These are phyloP conservation scores for Talaromyces sp. DNA, from an alignment of 2,329 filamentous ascomycete genomes.

Conservation along the genomic window DNA sequence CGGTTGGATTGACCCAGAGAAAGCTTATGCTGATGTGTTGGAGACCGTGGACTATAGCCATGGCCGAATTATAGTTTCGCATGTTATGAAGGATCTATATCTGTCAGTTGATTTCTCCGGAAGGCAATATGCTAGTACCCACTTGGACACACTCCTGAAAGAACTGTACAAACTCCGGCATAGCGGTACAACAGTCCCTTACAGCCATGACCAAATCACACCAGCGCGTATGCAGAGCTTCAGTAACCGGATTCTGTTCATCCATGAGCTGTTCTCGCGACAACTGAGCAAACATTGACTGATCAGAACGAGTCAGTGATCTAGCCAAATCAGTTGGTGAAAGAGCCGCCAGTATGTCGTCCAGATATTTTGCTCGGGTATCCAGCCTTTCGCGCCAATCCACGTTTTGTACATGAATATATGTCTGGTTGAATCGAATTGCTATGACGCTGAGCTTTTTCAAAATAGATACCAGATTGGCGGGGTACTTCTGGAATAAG, in stretches of 20 bases:
- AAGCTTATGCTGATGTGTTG: constrained; percentile 31
- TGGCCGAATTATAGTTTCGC: constrained; percentile 37
- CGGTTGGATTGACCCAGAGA: constrained; percentile 20
- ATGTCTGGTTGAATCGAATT: constrained; percentile 34
- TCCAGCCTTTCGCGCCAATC: constrained; percentile 35
- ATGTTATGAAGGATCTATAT: constrained; percentile 29
- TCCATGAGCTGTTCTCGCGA: constrained; percentile 25
- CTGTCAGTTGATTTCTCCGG: neutral
- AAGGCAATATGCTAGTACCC: constrained; percentile 16
- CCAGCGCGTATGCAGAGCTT: constrained; percentile 30
- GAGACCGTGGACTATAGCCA: constrained; percentile 36
- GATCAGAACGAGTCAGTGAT: constrained; percentile 30
- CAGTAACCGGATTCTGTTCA: constrained; percentile 24
- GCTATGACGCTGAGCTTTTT: constrained; percentile 37
- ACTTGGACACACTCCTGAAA: constrained; percentile 37
- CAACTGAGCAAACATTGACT: constrained; percentile 30
- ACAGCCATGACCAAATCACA: constrained; percentile 30
- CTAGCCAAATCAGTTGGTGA: constrained; percentile 33
- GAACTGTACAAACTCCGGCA: constrained; percentile 32
- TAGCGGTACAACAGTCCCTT: constrained; percentile 38
- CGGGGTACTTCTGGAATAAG: constrained; percentile 32
- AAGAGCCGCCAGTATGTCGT: constrained; percentile 33
- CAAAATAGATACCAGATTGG: constrained; percentile 31
- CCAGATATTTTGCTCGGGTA: constrained; percentile 31
- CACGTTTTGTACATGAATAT: constrained; percentile 34